Evolutionary conservation across 2,329 filamentous ascomycete species (phyloP).

Genomic region (Xylaria sp.): DNA sequence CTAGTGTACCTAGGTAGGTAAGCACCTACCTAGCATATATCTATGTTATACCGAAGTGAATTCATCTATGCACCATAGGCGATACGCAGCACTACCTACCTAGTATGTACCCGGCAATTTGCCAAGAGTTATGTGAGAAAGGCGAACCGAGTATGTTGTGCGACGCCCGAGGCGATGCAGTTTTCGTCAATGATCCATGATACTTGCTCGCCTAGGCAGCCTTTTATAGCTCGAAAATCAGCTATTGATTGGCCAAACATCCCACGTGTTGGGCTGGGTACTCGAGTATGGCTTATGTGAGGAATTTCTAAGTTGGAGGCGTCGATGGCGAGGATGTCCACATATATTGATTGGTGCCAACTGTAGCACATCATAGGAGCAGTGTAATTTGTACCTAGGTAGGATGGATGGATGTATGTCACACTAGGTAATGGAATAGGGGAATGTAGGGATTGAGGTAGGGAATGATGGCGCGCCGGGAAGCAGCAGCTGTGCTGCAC

Average conservation of each 20-base stretch:
- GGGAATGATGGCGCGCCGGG: background rate
- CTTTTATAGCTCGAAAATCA: constrained; percentile 24
- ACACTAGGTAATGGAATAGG: background rate
- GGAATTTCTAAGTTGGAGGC: background rate
- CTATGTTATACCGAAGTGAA: background rate
- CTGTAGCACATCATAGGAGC: background rate
- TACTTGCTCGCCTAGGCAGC: constrained; percentile 12
- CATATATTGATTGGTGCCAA: constrained; percentile 7
- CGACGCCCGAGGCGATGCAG: constrained; percentile 28
- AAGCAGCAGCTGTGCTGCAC: background rate
- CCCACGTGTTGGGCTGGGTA: constrained; percentile 30
- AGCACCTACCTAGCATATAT: background rate
- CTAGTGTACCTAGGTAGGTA: background rate
- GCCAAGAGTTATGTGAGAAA: constrained; percentile 9
- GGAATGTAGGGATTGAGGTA: background rate
- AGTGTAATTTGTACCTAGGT: background rate
- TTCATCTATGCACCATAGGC: constrained; percentile 3
- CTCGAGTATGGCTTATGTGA: constrained; percentile 9
- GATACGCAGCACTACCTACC: background rate
- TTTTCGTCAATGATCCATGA: constrained; percentile 16
- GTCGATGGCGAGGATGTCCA: constrained; percentile 1
- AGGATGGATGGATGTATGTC: background rate
- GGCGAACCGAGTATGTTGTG: constrained; percentile 22
- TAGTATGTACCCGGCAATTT: background rate
- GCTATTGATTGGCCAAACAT: constrained; percentile 30